phyloP scores from a whole-genome alignment of 352 stramenopile species.

The Phytophthora palmivora region DNA sequence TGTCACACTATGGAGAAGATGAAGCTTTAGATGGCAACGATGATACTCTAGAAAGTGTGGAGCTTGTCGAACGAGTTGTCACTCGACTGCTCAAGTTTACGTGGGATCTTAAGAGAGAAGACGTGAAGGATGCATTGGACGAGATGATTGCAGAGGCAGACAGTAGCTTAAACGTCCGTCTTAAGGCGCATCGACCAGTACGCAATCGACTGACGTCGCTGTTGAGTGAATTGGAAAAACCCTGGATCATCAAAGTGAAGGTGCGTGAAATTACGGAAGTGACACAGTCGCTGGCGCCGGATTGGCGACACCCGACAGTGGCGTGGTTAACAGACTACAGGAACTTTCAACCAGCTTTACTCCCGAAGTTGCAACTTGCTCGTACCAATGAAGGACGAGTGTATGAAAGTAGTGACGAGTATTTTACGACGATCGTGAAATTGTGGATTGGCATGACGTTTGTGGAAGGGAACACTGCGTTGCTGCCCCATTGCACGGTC shows the following conservation, averaged over 20 bases:
- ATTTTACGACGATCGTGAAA: conserved; percentile 76
- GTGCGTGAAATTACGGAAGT: conserved; percentile 9
- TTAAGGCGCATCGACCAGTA: conserved; percentile 59
- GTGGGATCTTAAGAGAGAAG: conserved; percentile 62
- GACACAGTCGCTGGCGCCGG: conserved; percentile 6
- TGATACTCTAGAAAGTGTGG: conserved; percentile 41
- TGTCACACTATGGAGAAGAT: conserved; percentile 4
- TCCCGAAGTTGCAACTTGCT: conserved; percentile 76
- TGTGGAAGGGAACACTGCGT: conserved; percentile 82
- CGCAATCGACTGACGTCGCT: conserved; percentile 49
- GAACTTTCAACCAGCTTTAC: conserved; percentile 73
- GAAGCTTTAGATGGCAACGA: conserved; percentile 47
- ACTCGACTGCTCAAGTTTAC: conserved; percentile 72
- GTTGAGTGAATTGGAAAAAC: conserved; percentile 74
- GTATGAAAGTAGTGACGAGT: conserved; percentile 79
- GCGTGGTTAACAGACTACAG: conserved; percentile 73
- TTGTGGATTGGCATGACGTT: conserved; percentile 91
- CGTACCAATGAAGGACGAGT: conserved; percentile 46
- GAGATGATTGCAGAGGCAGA: conserved; percentile 70
- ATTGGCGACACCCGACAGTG: conserved; percentile 76
- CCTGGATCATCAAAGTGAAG: conserved; percentile 67
- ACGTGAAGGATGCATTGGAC: conserved; percentile 61
- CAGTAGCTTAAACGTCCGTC: conserved; percentile 42
- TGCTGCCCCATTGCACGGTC: conserved; percentile 77
- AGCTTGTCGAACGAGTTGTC: conserved; percentile 52